phyloP scores from a whole-genome alignment of 257 asterid species.

The Nicotiana otophora region DNA sequence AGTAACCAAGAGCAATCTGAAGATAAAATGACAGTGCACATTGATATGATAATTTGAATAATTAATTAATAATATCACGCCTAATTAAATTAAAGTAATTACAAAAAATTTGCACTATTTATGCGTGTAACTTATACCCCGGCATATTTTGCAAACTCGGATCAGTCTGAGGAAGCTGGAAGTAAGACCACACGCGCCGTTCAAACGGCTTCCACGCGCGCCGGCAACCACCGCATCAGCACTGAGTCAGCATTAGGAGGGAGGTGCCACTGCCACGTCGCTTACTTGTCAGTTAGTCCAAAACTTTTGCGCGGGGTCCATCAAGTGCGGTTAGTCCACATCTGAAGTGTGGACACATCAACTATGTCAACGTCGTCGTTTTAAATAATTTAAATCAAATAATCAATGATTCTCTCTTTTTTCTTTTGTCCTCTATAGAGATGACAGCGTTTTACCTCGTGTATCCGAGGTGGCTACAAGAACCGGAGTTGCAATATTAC shows the following conservation, averaged over 20 bases:
- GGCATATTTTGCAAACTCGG: not conserved
- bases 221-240: conserved; percentile 5
- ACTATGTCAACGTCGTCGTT: conserved; percentile 10
- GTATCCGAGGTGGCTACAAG: conserved; percentile 18
- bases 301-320: not conserved
- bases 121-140: not conserved
- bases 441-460: conserved; percentile 13
- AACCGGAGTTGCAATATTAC: not conserved
- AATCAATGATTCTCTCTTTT: not conserved
- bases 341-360: conserved; percentile 22
- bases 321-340: conserved; percentile 21
- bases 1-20: too few species aligned
- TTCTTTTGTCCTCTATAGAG: not conserved
- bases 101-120: not conserved
- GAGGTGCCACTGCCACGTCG: conserved; percentile 10
- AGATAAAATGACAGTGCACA: too few species aligned
- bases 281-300: not conserved
- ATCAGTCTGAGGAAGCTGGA: not conserved
- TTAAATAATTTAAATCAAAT: not conserved
- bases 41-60: too few species aligned
- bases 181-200: not conserved
- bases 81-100: not conserved
- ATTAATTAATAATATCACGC: not conserved
- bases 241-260: conserved; percentile 1
- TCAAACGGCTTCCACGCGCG: too few species aligned